Conservation (phyloP, 139 green algal genomes). For the Chlorella vulgaris region DNA sequence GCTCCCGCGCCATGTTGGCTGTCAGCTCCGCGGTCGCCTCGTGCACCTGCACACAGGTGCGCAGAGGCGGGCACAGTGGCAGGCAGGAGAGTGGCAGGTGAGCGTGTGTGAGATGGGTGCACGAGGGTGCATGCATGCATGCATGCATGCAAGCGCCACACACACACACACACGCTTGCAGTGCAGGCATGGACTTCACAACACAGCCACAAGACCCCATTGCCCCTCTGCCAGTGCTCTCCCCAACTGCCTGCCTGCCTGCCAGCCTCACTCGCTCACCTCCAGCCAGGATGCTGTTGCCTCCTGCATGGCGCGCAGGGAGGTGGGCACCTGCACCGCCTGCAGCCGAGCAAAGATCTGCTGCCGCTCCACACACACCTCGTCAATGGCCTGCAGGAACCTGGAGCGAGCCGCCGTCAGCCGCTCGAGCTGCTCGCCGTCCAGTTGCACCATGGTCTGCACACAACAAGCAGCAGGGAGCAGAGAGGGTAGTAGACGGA, state of each 20-base stretch:
- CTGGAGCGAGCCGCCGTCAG: background rate
- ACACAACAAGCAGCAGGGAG: background rate
- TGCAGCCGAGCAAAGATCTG: constrained; percentile 6
- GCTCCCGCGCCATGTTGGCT: constrained; percentile 30
- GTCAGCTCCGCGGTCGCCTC: constrained; percentile 24
- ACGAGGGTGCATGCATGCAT: too few relatives aligned
- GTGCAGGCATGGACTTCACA: background rate
- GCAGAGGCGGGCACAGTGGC: too few relatives aligned
- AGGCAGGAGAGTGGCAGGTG: too few relatives aligned
- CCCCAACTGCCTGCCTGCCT: background rate
- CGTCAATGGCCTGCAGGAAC: constrained; percentile 10
- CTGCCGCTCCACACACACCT: constrained; percentile 23
- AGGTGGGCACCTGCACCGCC: background rate
- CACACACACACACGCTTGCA: background rate
- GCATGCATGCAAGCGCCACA: background rate
- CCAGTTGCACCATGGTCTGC: background rate
- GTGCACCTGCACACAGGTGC: background rate
- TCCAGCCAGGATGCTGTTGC: constrained; percentile 27
- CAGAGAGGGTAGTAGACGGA: background rate
- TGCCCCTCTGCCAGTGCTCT: too few relatives aligned
- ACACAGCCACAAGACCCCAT: background rate
- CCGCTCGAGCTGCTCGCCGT: background rate
- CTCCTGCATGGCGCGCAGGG: constrained; percentile 18
- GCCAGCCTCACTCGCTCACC: background rate
- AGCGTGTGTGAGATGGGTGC: too few relatives aligned